These are phyloP conservation scores for Hygrophorus russula DNA, from an alignment of 768 basidiomycete genomes.

Conservation along the genomic window DNA sequence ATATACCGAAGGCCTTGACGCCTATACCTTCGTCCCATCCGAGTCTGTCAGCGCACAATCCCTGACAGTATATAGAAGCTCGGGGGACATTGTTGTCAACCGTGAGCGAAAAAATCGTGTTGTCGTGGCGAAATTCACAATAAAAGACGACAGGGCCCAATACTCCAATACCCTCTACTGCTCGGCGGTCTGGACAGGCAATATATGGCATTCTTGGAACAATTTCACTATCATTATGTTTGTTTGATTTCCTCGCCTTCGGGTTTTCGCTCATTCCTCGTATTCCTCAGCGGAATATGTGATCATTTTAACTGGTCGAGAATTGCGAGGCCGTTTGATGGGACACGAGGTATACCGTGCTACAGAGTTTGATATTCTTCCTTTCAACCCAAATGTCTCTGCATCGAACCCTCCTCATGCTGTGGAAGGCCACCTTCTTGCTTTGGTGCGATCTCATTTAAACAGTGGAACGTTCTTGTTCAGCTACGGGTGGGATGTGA, in stretches of 20 bases:
- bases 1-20: conserved; percentile 59
- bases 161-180: conserved; percentile 37
- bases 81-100: conserved; percentile 68
- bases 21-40: conserved; percentile 71
- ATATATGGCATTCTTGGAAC: conserved; percentile 70
- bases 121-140: conserved; percentile 3
- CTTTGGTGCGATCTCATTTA: conserved; percentile 79
- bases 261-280: conserved; percentile 2
- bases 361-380: conserved; percentile 85
- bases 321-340: conserved; percentile 67
- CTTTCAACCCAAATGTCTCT: conserved; percentile 63
- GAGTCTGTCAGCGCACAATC: conserved; percentile 47
- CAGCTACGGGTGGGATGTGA: conserved; percentile 86
- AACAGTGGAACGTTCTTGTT: conserved; percentile 75
- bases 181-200: conserved; percentile 49
- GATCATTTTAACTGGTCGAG: conserved; percentile 76
- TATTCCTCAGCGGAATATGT: conserved; percentile 74
- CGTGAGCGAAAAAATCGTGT: conserved; percentile 25
- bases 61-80: conserved; percentile 58
- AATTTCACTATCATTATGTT: conserved; percentile 69
- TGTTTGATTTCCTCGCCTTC: conserved; percentile 15
- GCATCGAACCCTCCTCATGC: conserved; percentile 64
- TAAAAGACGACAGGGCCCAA: conserved; percentile 34
- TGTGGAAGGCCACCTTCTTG: conserved; percentile 80
- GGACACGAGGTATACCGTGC: conserved; percentile 83